Conservation (phyloP, 1,284 basidiomycete species). For the Laetiporus sulphureus region DNA sequence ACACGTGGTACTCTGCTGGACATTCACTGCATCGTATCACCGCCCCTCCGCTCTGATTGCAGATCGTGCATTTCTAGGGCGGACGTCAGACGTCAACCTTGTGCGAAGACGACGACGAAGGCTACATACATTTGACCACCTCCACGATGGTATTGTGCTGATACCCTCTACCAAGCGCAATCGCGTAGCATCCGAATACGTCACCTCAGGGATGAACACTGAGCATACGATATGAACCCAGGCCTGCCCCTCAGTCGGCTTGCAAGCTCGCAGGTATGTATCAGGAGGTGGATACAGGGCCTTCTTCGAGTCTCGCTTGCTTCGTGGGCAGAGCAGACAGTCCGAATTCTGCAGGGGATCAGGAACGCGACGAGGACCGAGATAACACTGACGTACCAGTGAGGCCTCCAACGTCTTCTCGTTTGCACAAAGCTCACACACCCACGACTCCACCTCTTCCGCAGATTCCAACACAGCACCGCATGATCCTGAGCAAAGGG, state of each 20-base stretch:
- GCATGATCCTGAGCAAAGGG: constrained; percentile 41
- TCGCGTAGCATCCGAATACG: constrained; percentile 67
- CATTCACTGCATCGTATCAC: constrained; percentile 85
- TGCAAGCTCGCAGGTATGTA: constrained; percentile 77
- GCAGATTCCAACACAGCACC: constrained; percentile 63
- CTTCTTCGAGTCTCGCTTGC: constrained; percentile 39
- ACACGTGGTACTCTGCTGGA: constrained; percentile 73
- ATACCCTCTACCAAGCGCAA: constrained; percentile 85
- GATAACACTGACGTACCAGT: constrained; percentile 46
- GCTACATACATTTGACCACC: constrained; percentile 59
- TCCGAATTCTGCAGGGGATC: constrained; percentile 55
- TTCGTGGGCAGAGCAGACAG: constrained; percentile 70
- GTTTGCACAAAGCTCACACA: constrained; percentile 82
- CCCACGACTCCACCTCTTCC: constrained; percentile 65
- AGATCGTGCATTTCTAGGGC: constrained; percentile 57
- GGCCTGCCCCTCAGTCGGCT: constrained; percentile 90
- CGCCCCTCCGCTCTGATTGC: constrained; percentile 64
- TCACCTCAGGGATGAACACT: constrained; percentile 80
- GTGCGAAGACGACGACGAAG: background rate
- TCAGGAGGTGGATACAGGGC: constrained; percentile 43
- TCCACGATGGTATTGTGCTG: constrained; percentile 59
- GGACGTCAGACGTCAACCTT: background rate
- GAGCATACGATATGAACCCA: constrained; percentile 92
- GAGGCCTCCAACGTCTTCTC: constrained; percentile 72
- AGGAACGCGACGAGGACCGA: background rate